Evolutionary conservation across 176 grass and related monocot genomes (phyloP).

Genomic region (Bromus sterilis): DNA sequence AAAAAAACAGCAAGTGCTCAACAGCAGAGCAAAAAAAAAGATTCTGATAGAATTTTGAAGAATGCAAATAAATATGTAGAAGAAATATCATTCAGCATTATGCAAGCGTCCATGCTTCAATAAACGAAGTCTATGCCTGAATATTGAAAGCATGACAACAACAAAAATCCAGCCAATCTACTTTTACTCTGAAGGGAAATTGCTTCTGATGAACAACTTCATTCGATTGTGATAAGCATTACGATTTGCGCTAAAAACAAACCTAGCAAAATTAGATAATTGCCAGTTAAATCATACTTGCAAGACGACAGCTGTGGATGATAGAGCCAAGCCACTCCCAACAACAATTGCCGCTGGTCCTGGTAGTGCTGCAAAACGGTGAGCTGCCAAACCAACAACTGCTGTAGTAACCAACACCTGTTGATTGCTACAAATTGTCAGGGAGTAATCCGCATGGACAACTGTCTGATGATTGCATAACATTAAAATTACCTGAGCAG

Average conservation of each 20-base stretch:
- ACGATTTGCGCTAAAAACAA: not conserved
- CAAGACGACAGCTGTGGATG: slow-evolving; percentile 96
- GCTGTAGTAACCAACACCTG: slow-evolving; percentile 83
- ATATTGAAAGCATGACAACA: not conserved
- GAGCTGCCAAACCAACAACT: slow-evolving; percentile 77
- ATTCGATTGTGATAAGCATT: not conserved
- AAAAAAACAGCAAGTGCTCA: slow-evolving; percentile 27
- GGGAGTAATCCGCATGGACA: not conserved
- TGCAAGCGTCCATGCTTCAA: not conserved
- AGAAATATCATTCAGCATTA: slow-evolving; percentile 4
- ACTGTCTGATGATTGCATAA: slow-evolving; percentile 22
- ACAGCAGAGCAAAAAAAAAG: slow-evolving; percentile 2
- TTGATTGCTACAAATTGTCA: slow-evolving; percentile 21
- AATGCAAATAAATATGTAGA: not conserved
- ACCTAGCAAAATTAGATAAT: not conserved
- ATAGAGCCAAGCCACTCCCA: slow-evolving; percentile 90
- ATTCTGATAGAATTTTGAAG: not conserved
- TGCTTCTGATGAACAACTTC: not conserved
- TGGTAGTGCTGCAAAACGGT: slow-evolving; percentile 49
- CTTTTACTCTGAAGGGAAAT: slow-evolving; percentile 8
- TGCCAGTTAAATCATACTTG: slow-evolving; percentile 50
- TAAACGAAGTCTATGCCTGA: not conserved
- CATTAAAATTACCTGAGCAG: slow-evolving; percentile 71
- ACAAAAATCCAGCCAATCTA: not conserved
- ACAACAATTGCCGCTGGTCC: slow-evolving; percentile 92